A percentile compares a stretch with the other conserved stretches of the same genome.
Conservation (phyloP, 768 basidiomycete genomes). For the Ramaria rubella region DNA sequence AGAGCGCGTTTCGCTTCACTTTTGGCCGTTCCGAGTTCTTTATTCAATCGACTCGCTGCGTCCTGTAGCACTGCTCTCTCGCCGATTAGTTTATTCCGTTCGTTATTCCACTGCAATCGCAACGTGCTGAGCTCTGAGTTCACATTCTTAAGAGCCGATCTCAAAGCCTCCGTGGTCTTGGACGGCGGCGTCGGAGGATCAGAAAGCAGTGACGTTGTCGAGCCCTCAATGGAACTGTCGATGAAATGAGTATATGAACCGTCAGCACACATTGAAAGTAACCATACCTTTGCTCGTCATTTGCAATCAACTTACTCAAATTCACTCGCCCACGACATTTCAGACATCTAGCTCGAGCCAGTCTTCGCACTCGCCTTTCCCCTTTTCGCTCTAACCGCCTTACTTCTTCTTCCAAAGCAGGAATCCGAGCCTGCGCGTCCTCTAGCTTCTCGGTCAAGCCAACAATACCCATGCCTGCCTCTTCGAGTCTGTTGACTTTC, state of each 20-base stretch:
- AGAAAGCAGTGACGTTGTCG: conserved; percentile 38
- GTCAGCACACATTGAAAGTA: background rate
- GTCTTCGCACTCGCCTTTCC: conserved; percentile 55
- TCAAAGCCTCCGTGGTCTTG: conserved; percentile 58
- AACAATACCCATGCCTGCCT: conserved; percentile 70
- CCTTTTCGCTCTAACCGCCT: conserved; percentile 59
- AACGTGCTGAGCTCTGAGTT: conserved; percentile 58
- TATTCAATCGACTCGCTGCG: conserved; percentile 58
- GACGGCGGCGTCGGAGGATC: conserved; percentile 67
- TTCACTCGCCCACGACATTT: conserved; percentile 65
- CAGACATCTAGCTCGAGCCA: conserved; percentile 58
- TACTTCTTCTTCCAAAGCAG: conserved; percentile 59
- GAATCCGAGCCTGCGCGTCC: conserved; percentile 56
- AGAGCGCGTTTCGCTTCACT: conserved; percentile 48
- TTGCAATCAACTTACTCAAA: conserved; percentile 34
- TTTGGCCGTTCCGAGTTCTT: conserved; percentile 51
- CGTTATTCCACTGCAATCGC: conserved; percentile 65
- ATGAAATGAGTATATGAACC: conserved; percentile 7
- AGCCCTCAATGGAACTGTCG: conserved; percentile 49
- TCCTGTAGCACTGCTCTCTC: conserved; percentile 73
- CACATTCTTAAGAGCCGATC: conserved; percentile 51
- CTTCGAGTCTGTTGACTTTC: conserved; percentile 79
- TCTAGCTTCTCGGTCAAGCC: conserved; percentile 64
- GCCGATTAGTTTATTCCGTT: conserved; percentile 52
- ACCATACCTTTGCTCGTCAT: conserved; percentile 51